Evolutionary conservation across 495 filamentous ascomycete genomes (phyloP), one percentile per base, ranked within the genome.

Genomic region (Amniculicola lignicola): DNA sequence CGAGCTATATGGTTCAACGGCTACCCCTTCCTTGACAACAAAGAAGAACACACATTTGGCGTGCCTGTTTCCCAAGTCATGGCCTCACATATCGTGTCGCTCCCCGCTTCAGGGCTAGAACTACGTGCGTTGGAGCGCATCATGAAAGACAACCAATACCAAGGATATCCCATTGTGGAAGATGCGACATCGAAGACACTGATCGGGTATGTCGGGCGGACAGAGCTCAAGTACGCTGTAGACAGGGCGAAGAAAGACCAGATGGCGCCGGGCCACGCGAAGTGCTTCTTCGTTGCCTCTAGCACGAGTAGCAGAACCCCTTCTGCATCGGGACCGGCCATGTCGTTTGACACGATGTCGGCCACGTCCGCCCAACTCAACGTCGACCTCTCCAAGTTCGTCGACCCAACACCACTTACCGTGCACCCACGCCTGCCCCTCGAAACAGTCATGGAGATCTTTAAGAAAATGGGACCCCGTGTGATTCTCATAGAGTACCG

Each of bases 1-100:
- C 85, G 93, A 56, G 95, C 96, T 89, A 98, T 98, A 57, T 97
- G 90, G 91, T 95, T 96, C 76, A 98, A 88, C 65, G 93, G 93
- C 15, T 96, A 97, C 66, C 93, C 93, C 0, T 97, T 95, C 75
- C 79, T 98, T 3, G 93, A 98, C 72, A 95, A 89, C 71, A 98
- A 98, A 68, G 94, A 97, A 72, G 94, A 97, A 46, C 93, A 97
- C 69, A 89, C 89, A 42, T 96, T 97, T 70, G 92, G 92, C 29
- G 93, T 97, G 2, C 89, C 93, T 0, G 92, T 97, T 24, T 95
- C 90, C 3, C 82, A 88, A 56, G 89, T 88, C 54, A 97, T 96
- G 93, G 95, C 88, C 1, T 79, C 79, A 14, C 83, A 90, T 54
- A 77, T 95, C 10, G 76, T 81, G 4, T 79, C 84, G 0, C 77